Evolutionary conservation across 176 grass and related monocot genomes (phyloP).

Genomic region (Avena sativa): DNA sequence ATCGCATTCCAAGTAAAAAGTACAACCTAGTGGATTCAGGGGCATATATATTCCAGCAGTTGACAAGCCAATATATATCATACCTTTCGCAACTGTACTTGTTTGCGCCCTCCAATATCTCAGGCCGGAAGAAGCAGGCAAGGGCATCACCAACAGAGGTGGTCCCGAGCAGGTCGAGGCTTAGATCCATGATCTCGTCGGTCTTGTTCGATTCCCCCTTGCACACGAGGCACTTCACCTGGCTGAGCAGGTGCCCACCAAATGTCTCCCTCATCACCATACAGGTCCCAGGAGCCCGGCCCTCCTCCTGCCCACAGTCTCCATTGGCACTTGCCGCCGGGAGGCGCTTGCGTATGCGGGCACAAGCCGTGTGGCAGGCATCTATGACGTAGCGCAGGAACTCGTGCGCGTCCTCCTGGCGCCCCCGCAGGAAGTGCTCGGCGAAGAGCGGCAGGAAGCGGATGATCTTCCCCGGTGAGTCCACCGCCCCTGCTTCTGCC

Average conservation of each 20-base stretch:
- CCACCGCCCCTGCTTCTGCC: constrained; percentile 49
- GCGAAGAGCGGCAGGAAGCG: constrained; percentile 72
- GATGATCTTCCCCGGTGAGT: constrained; percentile 65
- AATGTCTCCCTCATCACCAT: constrained; percentile 90
- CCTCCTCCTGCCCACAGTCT: constrained; percentile 45
- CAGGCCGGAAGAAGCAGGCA: constrained; percentile 76
- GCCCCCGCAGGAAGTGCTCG: constrained; percentile 78
- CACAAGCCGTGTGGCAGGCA: constrained; percentile 73
- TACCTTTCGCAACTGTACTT: constrained; percentile 93
- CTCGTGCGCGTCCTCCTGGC: constrained; percentile 96
- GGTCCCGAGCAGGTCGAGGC: constrained; percentile 77
- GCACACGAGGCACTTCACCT: constrained; percentile 94
- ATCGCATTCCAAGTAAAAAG: not conserved
- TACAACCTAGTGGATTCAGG: not conserved
- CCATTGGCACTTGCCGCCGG: constrained; percentile 36
- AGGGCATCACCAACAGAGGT: constrained; percentile 86
- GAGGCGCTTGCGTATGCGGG: constrained; percentile 58
- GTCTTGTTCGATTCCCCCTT: constrained; percentile 95
- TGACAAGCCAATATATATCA: not conserved
- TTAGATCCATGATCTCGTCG: constrained; percentile 98
- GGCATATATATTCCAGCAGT: not conserved
- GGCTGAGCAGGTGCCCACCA: constrained; percentile 81
- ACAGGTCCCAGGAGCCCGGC: constrained; percentile 24
- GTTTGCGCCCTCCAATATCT: constrained; percentile 92
- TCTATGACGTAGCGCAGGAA: constrained; percentile 86